Percentiles rank a stretch among this genome's conserved stretches.
These are phyloP conservation scores for Lactarius tabidus DNA, from an alignment of 768 basidiomycete genomes.

Conservation along the genomic window DNA sequence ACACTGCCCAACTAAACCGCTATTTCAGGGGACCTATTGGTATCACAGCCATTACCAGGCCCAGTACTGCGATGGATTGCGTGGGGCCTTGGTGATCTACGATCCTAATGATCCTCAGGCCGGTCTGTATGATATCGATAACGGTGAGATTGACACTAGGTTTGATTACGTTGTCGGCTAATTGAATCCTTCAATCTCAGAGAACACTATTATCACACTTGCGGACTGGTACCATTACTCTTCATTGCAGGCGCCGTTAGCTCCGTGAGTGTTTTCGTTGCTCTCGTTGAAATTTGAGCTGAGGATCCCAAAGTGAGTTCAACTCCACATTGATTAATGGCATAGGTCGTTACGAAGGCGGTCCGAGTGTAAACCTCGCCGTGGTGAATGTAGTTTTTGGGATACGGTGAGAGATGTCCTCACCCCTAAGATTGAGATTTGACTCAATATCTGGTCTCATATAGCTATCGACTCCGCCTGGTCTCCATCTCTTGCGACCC, in stretches of 20 bases:
- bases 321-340: slow-evolving; percentile 25
- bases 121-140: slow-evolving; percentile 32
- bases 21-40: slow-evolving; percentile 28
- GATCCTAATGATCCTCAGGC: slow-evolving; percentile 33
- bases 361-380: slow-evolving; percentile 8
- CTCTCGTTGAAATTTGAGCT: background rate
- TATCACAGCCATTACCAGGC: slow-evolving; percentile 42
- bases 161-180: too few relatives aligned
- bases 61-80: slow-evolving; percentile 43
- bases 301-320: slow-evolving; percentile 10
- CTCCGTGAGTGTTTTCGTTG: too few relatives aligned
- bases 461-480: slow-evolving; percentile 15
- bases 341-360: slow-evolving; percentile 20
- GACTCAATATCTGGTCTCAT: background rate
- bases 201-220: too few relatives aligned
- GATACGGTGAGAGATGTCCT: slow-evolving; percentile 4
- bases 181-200: too few relatives aligned
- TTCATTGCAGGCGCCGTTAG: too few relatives aligned
- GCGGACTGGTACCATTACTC: too few relatives aligned
- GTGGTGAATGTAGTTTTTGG: slow-evolving; percentile 18
- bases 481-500: slow-evolving; percentile 18
- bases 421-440: too few relatives aligned
- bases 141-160: too few relatives aligned
- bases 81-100: slow-evolving; percentile 36
- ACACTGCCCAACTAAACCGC: too few relatives aligned